Evolutionary conservation across 2,329 filamentous ascomycete genomes (phyloP).

Genomic region (Volutella citrinella): DNA sequence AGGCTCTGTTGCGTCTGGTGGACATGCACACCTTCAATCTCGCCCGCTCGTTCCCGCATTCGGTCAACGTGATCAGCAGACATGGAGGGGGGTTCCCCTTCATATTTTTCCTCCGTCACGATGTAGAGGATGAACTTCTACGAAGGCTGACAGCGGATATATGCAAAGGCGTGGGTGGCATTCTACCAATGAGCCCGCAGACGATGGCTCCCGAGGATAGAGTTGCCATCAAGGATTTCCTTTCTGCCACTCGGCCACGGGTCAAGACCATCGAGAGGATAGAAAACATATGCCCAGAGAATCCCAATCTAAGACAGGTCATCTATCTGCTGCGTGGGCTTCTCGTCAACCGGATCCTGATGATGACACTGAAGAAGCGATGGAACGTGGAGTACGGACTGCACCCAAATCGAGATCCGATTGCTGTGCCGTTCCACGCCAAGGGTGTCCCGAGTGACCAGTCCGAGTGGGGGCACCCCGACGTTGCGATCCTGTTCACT

Average conservation of each 20-base stretch:
- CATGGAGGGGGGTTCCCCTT: conserved; percentile 37
- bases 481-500: conserved; percentile 65
- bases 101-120: conserved; percentile 50
- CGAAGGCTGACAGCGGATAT: conserved; percentile 18
- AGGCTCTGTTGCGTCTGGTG: conserved; percentile 42
- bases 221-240: conserved; percentile 24
- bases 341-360: conserved; percentile 56
- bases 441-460: conserved; percentile 57
- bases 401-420: conserved; percentile 51
- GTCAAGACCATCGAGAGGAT: conserved; percentile 9
- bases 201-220: conserved; percentile 16
- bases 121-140: conserved; percentile 43
- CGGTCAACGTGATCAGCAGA: conserved; percentile 35
- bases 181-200: conserved; percentile 18
- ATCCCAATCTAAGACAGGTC: conserved; percentile 17
- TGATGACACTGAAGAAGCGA: conserved; percentile 58
- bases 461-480: conserved; percentile 67
- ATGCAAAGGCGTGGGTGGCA: conserved; percentile 18
- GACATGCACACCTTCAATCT: conserved; percentile 36
- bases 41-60: conserved; percentile 30
- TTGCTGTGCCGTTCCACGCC: conserved; percentile 51
- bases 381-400: conserved; percentile 68
- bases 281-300: conserved; percentile 17
- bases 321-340: conserved; percentile 62
- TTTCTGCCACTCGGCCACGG: conserved; percentile 13